A percentile compares a stretch with the other conserved stretches of the same genome.
Conservation (phyloP, 2,329 filamentous ascomycete species). For the Paracamarosporium sp. region DNA sequence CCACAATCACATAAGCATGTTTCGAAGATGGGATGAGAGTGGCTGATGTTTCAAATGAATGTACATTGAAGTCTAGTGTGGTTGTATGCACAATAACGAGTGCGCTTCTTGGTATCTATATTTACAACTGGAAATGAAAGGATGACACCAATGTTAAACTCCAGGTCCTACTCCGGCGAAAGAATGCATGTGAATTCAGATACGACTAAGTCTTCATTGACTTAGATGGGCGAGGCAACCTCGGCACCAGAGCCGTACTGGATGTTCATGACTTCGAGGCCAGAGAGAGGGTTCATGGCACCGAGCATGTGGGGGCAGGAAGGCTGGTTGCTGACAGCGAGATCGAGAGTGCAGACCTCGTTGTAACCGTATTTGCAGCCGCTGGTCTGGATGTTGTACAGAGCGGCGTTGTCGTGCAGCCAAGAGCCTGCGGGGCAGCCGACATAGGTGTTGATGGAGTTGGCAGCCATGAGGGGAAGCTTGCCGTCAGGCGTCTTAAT, state of each 20-base stretch:
- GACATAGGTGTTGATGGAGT: conserved; percentile 20
- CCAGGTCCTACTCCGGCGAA: not conserved
- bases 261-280: conserved; percentile 27
- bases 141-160: not conserved
- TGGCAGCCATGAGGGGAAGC: conserved; percentile 21
- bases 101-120: not conserved
- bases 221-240: conserved; percentile 6
- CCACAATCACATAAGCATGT: not conserved
- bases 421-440: conserved; percentile 18
- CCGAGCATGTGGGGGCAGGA: conserved; percentile 31
- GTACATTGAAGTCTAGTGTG: not conserved
- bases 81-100: not conserved
- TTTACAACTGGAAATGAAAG: not conserved
- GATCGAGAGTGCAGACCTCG: conserved; percentile 32
- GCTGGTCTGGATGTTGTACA: conserved; percentile 60
- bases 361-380: conserved; percentile 36
- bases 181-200: not conserved
- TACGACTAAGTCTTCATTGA: not conserved
- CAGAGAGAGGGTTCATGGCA: conserved; percentile 22
- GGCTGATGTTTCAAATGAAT: not conserved
- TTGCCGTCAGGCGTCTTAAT: conserved; percentile 41
- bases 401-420: conserved; percentile 16
- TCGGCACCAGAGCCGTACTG: conserved; percentile 28
- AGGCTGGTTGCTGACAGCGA: conserved; percentile 35
- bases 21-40: not conserved